These are phyloP conservation scores for Ogataea dorogensis DNA, from an alignment of 805 yeast species.

Conservation along the genomic window DNA sequence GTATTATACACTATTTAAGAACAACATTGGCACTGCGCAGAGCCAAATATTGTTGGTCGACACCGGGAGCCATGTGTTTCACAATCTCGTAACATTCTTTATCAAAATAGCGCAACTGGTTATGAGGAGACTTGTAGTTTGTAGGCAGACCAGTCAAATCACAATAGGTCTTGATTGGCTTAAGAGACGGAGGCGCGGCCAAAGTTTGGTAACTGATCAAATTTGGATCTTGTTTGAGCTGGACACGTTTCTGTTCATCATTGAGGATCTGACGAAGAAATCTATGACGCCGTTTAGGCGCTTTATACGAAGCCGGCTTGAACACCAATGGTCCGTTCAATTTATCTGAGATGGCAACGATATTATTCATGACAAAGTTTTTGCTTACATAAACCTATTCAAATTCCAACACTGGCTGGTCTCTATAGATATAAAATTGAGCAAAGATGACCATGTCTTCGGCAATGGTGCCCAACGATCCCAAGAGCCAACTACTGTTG, in stretches of 20 bases:
- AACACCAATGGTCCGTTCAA: conserved; percentile 49
- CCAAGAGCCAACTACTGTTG: conserved; percentile 75
- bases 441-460: conserved; percentile 66
- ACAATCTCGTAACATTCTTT: conserved; percentile 79
- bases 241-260: conserved; percentile 75
- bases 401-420: conserved; percentile 11
- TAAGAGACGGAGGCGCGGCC: conserved; percentile 83
- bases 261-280: conserved; percentile 67
- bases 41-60: conserved; percentile 88
- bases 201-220: conserved; percentile 69
- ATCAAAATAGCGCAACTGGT: conserved; percentile 74
- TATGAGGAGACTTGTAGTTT: conserved; percentile 69
- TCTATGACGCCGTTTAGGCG: conserved; percentile 63
- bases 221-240: conserved; percentile 36
- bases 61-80: conserved; percentile 80
- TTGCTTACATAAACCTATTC: conserved; percentile 2
- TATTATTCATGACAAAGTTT: conserved; percentile 8
- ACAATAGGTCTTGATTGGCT: conserved; percentile 81
- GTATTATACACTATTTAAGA: conserved; percentile 41
- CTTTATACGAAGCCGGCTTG: conserved; percentile 54
- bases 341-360: conserved; percentile 36
- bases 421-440: conserved; percentile 64
- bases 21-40: conserved; percentile 87
- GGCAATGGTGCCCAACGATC: conserved; percentile 72
- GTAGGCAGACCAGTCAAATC: conserved; percentile 90